Base-by-base conservation (phyloP, 2,329 filamentous ascomycete genomes). In the Pyrenophora graminea region DNA sequence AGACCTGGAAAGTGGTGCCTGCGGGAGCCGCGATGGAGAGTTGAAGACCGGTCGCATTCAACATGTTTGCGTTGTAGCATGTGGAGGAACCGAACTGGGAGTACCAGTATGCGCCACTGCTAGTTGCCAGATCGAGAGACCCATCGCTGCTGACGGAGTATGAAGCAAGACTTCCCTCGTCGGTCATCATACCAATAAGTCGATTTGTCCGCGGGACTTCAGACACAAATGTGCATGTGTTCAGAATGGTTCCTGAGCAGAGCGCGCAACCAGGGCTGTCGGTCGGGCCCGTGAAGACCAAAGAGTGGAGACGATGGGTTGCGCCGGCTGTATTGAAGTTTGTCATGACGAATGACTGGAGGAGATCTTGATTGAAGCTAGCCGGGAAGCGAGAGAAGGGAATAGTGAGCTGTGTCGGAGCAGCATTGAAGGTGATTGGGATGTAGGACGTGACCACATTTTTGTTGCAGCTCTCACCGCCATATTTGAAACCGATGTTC, bases 231-330 rank as follows among this genome's bases (percentile, higher is more conserved):
- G 49, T 52, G 34, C 49, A 52, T 0, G 49, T 48, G n/a, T 52
- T 52, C 5, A 52, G 17, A 1, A 52, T 48, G 7, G 49, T 52
- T 13, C 49, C 49, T 13, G 49, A 52, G 34, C 49, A 52, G 10
- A 52, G 39, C 27, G 39, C 33, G 12, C 49, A 52, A 32, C 49
- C 49, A 4, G 49, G 49, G 30, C 39, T 48, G 10, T 52, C n/a
- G 34, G 30, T 36, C n/a, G 49, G 45, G 13, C 49, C 39, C 5
- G 45, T 48, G 21, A 52, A 52, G 17, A 39, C 19, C 13, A 52
- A 15, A 5, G 49, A 52, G 21, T 43, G 33, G 3, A 52, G 23
- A 6, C 45, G 45, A 12, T 52, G 48, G 5, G 21, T 52, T 21
- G 34, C 32, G 1, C 45, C 49, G 5, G 45, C 19, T 3, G 49